These are phyloP conservation scores for Yamadazyma blattariae DNA, from an alignment of 1,139 yeast species.

Conservation along the genomic window DNA sequence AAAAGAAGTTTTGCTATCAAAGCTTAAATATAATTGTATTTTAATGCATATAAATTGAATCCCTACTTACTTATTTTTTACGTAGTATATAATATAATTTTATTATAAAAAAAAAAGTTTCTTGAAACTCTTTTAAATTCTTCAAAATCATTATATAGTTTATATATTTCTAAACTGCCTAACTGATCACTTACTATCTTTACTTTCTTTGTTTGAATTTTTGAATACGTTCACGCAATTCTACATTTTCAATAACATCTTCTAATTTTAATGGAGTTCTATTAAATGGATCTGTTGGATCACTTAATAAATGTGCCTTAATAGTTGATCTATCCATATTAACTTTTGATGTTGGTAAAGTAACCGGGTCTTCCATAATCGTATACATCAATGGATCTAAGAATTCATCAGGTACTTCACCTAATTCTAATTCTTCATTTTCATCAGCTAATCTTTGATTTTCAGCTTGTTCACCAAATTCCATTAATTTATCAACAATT, in stretches of 20 bases:
- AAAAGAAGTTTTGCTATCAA: conserved; percentile 98
- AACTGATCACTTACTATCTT: too few species aligned
- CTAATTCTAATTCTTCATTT: conserved; percentile 82
- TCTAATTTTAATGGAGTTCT: conserved; percentile 87
- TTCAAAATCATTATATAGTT: too few species aligned
- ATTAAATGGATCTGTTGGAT: conserved; percentile 96
- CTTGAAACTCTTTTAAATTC: too few species aligned
- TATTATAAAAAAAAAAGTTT: too few species aligned
- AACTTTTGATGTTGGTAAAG: conserved; percentile 79
- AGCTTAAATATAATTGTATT: conserved; percentile 53
- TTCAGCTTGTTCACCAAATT: conserved; percentile 66
- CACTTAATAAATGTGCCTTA: conserved; percentile 89
- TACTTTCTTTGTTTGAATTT: conserved; percentile 45
- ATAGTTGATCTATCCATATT: conserved; percentile 88
- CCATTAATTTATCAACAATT: conserved; percentile 48
- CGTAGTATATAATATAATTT: too few species aligned
- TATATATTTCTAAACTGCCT: too few species aligned
- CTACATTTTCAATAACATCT: conserved; percentile 77
- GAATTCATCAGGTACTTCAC: conserved; percentile 94
- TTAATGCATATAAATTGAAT: background rate
- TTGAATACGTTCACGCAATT: conserved; percentile 58
- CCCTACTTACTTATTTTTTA: background rate
- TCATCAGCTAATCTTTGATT: conserved; percentile 60
- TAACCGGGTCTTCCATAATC: conserved; percentile 93
- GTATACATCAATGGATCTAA: conserved; percentile 96